Conservation (phyloP, 371 early-diverging fungal genomes). For the Lichtheimia hyalospora region DNA sequence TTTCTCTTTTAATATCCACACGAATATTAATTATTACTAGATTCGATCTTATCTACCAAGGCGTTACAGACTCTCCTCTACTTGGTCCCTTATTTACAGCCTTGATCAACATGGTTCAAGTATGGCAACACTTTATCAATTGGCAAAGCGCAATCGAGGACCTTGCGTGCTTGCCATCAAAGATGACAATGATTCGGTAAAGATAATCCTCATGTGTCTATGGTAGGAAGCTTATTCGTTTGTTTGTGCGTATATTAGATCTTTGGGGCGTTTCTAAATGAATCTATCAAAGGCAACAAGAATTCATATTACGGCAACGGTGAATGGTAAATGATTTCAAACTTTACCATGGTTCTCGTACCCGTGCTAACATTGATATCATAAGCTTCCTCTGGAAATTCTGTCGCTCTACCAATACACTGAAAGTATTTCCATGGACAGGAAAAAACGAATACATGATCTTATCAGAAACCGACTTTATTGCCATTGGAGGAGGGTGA, state of each 20-base stretch:
- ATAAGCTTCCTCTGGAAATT: slow-evolving; percentile 41
- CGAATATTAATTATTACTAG: slow-evolving; percentile 8
- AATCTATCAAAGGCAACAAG: slow-evolving; percentile 62
- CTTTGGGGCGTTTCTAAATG: slow-evolving; percentile 88
- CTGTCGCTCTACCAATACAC: slow-evolving; percentile 10
- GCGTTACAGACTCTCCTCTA: slow-evolving; percentile 57
- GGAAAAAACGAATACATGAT: slow-evolving; percentile 91
- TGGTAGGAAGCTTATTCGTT: no score
- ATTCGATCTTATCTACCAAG: slow-evolving; percentile 54
- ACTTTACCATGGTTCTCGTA: neutral
- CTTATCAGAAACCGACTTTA: slow-evolving; percentile 74
- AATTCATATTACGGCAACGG: slow-evolving; percentile 89
- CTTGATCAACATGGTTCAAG: slow-evolving; percentile 92
- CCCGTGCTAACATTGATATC: neutral
- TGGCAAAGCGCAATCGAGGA: slow-evolving; percentile 58
- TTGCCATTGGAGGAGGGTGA: slow-evolving; percentile 93
- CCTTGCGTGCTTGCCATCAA: slow-evolving; percentile 72
- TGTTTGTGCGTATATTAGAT: slow-evolving; percentile 45
- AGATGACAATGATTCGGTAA: slow-evolving; percentile 61
- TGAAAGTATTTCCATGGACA: slow-evolving; percentile 76
- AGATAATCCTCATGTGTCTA: no score
- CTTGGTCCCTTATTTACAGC: slow-evolving; percentile 84
- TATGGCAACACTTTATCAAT: slow-evolving; percentile 72
- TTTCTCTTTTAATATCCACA: no score
- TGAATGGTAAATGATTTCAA: slow-evolving; percentile 64